Conservation (phyloP, 768 basidiomycete species). For the Nidularia sp. region DNA sequence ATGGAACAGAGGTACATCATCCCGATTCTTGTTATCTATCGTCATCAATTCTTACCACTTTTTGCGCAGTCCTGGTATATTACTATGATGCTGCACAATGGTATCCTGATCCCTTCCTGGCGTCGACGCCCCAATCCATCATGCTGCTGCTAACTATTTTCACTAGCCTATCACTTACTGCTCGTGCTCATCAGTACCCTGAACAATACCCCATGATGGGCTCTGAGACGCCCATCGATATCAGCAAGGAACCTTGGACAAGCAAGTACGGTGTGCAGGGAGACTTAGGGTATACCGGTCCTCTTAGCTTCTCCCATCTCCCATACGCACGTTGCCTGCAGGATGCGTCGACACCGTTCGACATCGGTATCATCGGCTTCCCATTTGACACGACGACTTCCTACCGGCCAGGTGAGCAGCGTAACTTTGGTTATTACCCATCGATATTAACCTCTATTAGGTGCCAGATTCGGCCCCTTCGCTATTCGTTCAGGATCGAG, state of each 20-base stretch:
- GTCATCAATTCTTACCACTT: too few relatives aligned
- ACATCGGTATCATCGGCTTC: slow-evolving; percentile 63
- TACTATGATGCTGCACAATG: too few relatives aligned
- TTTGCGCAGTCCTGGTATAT: too few relatives aligned
- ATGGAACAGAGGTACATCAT: too few relatives aligned
- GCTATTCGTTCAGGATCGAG: slow-evolving; percentile 61
- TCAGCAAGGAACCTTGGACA: slow-evolving; percentile 9
- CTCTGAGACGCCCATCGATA: background rate
- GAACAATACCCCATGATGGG: background rate
- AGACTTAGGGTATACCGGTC: slow-evolving; percentile 9
- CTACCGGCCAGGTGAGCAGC: slow-evolving; percentile 28
- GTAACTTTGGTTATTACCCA: background rate
- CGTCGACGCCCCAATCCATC: too few relatives aligned
- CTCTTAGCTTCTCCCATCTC: slow-evolving; percentile 58
- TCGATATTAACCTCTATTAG: slow-evolving; percentile 11
- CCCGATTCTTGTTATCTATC: too few relatives aligned
- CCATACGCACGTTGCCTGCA: slow-evolving; percentile 55
- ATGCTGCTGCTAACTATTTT: too few relatives aligned
- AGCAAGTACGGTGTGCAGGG: slow-evolving; percentile 8
- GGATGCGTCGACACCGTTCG: slow-evolving; percentile 35
- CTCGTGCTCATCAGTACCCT: background rate
- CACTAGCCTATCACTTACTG: background rate
- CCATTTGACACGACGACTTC: slow-evolving; percentile 54
- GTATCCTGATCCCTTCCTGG: too few relatives aligned
- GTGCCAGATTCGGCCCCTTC: slow-evolving; percentile 68